These are phyloP conservation scores for Prasinococcaceae sp. DNA, from an alignment of 139 green algal species.

Conservation along the genomic window DNA sequence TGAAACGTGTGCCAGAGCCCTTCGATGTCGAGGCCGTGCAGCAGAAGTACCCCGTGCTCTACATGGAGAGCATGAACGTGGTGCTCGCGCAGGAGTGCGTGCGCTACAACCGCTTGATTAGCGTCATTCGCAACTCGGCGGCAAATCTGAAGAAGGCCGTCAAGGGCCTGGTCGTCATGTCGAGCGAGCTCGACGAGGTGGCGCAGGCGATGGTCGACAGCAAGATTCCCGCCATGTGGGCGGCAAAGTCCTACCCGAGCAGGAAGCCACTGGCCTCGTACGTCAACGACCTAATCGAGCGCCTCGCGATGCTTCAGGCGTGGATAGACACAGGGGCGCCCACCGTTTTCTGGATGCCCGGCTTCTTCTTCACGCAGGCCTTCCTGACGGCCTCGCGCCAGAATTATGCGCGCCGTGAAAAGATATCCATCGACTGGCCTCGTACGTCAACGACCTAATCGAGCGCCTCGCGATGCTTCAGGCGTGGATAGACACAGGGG, in stretches of 20 bases:
- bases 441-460: too few relatives aligned
- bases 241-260: slow-evolving; percentile 44
- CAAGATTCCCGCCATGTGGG: slow-evolving; percentile 51
- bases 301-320: slow-evolving; percentile 42
- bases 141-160: slow-evolving; percentile 50
- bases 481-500: slow-evolving; percentile 46
- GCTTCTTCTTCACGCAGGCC: slow-evolving; percentile 79
- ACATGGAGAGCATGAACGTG: slow-evolving; percentile 71
- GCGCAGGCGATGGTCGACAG: slow-evolving; percentile 19
- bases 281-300: slow-evolving; percentile 52
- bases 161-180: slow-evolving; percentile 65
- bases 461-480: not conserved
- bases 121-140: slow-evolving; percentile 24
- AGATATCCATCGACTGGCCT: slow-evolving; percentile 40
- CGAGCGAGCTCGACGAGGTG: slow-evolving; percentile 47
- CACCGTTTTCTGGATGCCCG: slow-evolving; percentile 54
- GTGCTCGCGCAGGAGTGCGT: slow-evolving; percentile 55
- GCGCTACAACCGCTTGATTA: slow-evolving; percentile 55
- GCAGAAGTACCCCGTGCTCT: slow-evolving; percentile 46
- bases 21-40: slow-evolving; percentile 43
- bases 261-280: slow-evolving; percentile 61
- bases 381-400: slow-evolving; percentile 68
- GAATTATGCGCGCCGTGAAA: slow-evolving; percentile 63
- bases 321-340: slow-evolving; percentile 53
- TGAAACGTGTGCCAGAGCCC: slow-evolving; percentile 19